Base-by-base conservation (phyloP, 2,329 filamentous ascomycete genomes). In the Elsinoe fawcettii region DNA sequence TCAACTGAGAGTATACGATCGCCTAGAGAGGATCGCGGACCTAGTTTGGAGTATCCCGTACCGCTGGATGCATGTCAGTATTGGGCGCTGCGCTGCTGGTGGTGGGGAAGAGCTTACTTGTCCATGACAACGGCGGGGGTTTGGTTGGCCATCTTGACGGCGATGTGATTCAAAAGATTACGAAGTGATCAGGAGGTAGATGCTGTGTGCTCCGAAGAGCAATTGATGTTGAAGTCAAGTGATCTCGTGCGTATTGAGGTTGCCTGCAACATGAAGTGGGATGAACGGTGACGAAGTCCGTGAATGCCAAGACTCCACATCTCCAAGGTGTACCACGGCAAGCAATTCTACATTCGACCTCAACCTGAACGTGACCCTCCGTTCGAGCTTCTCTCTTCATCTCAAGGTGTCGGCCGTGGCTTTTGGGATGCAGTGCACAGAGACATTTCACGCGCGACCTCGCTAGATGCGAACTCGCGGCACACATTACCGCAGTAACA, bases 91-190 rank as follows among this genome's bases (percentile, higher is more conserved):
- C 44, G 54, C 30, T 69, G 16, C 57, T 23, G 30, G 46, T 30
- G 37, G 34, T 49, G 30, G 39, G 34, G 54, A 23, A n/a, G 72
- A 68, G 82, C 90, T 77, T 86, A 96, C 93, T 99, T 99, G 93
- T 99, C 93, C 92, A 99, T 99, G 90, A 99, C 93, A 96, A 99
- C 93, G 88, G 93, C 93, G 69, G 93, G 93, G 73, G 93, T 97
- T 84, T 97, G 92, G 78, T 88, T 87, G 72, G 93, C 92, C 93
- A 99, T 99, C 67, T 71, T 79, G 66, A 64, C 62, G 39, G 12
- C 25, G n/a, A 2, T 55, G 25, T 30, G 18, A 12, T 37, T 5
- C 3, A 37, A 6, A 14, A 7, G 34, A 37, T 14, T 5, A 12
- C 37, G 30, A 49, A 39, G 18, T 14, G 27, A 5, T 30, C 27